Percentiles rank a stretch among this genome's conserved stretches.
phyloP scores from a whole-genome alignment of 495 filamentous ascomycete species.

The Penicillium antarcticum region DNA sequence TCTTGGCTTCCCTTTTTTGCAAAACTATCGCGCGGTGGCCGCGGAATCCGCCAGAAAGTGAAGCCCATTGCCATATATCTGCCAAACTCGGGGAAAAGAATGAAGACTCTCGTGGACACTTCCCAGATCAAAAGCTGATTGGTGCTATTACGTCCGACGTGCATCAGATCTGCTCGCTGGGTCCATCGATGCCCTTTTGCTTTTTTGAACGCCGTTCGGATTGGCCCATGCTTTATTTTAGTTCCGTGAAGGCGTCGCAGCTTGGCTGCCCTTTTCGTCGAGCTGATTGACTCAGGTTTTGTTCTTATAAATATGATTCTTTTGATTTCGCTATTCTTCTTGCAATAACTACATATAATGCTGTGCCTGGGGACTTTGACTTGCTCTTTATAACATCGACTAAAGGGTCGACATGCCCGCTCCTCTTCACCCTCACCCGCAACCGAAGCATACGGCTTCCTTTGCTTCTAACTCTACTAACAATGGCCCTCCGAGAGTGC shows the following conservation, averaged over 20 bases:
- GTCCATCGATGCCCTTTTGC: constrained; percentile 4
- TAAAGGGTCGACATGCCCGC: constrained; percentile 28
- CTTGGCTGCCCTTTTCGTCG: constrained; percentile 31
- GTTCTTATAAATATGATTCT: constrained; percentile 13
- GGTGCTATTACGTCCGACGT: neutral
- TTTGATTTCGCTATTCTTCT: neutral
- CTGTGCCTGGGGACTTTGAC: neutral
- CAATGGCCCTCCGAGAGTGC: constrained; percentile 25
- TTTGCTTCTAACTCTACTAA: constrained; percentile 18
- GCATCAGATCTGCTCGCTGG: constrained; percentile 5
- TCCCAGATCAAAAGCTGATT: neutral
- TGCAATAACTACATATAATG: constrained; percentile 3
- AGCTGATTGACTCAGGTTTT: neutral
- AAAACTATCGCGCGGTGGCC: constrained; percentile 10
- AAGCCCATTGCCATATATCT: neutral
- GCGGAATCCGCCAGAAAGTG: constrained; percentile 7
- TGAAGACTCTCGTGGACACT: constrained; percentile 1
- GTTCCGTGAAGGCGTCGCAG: constrained; percentile 1
- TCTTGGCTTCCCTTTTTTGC: constrained; percentile 24
- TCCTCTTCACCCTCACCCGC: constrained; percentile 25
- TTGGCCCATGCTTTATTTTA: too few species aligned
- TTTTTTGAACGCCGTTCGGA: neutral
- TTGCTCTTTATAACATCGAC: neutral
- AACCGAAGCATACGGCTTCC: constrained; percentile 19
- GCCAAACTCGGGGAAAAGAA: neutral